These are phyloP conservation scores for Parasitella parasitica DNA, from an alignment of 371 early-diverging fungal genomes.

Conservation along the genomic window DNA sequence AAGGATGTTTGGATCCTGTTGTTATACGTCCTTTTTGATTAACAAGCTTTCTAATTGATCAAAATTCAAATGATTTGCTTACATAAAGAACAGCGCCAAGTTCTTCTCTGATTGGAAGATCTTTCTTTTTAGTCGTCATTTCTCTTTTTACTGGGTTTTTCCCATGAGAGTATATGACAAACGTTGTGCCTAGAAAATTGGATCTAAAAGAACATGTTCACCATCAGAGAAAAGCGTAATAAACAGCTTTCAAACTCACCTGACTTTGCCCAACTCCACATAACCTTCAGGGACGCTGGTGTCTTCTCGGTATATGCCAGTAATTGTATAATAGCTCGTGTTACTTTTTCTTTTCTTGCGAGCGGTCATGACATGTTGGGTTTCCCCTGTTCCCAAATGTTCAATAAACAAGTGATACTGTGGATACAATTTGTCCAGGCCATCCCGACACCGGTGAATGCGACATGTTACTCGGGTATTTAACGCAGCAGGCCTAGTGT, in stretches of 20 bases:
- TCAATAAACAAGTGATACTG: constrained; percentile 76
- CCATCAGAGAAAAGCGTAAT: neutral
- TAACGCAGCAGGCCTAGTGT: constrained; percentile 68
- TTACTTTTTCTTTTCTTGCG: constrained; percentile 70
- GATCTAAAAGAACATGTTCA: constrained; percentile 44
- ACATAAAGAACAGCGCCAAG: constrained; percentile 83
- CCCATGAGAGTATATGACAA: constrained; percentile 74
- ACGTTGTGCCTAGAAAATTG: constrained; percentile 88
- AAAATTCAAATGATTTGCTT: constrained; percentile 3
- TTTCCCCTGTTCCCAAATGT: constrained; percentile 51
- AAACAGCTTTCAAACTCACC: constrained; percentile 23
- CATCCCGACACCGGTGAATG: constrained; percentile 72
- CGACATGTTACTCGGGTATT: constrained; percentile 75
- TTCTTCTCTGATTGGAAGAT: constrained; percentile 63
- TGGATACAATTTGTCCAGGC: constrained; percentile 70
- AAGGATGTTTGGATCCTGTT: constrained; percentile 87
- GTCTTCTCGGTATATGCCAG: constrained; percentile 33
- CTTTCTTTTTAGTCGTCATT: constrained; percentile 32
- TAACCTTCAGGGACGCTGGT: constrained; percentile 15
- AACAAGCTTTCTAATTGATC: neutral
- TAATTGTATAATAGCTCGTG: constrained; percentile 74
- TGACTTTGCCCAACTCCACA: constrained; percentile 61
- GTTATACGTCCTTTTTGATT: neutral
- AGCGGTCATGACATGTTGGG: constrained; percentile 62
- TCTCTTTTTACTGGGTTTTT: constrained; percentile 52